These are phyloP conservation scores for Gaeumannomyces sp. DNA, from an alignment of 2,329 filamentous ascomycete species.

Conservation along the genomic window DNA sequence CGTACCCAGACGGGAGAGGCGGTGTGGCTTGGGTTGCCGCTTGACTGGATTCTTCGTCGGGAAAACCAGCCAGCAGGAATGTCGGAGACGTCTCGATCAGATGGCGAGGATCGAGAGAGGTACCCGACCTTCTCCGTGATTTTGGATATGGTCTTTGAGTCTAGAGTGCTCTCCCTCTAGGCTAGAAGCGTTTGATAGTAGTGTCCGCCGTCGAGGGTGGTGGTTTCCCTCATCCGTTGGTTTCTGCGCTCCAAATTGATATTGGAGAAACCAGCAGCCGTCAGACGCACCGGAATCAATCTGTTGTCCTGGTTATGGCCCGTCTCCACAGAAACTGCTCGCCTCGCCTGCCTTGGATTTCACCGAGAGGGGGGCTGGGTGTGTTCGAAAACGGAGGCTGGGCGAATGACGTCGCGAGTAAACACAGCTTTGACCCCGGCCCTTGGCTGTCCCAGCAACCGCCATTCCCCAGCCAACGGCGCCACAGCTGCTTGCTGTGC, in stretches of 20 bases:
- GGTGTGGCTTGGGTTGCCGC: not conserved
- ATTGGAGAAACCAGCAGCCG: not conserved
- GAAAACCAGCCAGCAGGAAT: slow-evolving; percentile 18
- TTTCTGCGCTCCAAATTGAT: not conserved
- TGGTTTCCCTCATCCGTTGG: not conserved
- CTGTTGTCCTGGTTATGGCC: not conserved
- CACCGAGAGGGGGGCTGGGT: not conserved
- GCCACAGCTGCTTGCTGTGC: not conserved
- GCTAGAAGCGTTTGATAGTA: not conserved
- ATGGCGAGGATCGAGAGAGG: not conserved
- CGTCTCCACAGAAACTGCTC: slow-evolving; percentile 8
- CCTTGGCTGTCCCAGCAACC: slow-evolving; percentile 3
- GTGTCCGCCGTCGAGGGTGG: no score
- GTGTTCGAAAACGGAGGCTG: not conserved
- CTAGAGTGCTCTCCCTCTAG: not conserved
- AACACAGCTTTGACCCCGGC: not conserved
- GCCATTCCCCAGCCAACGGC: slow-evolving; percentile 1
- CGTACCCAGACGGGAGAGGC: not conserved
- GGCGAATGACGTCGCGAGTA: slow-evolving; percentile 7
- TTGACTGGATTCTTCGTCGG: slow-evolving; percentile 19
- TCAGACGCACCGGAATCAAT: not conserved
- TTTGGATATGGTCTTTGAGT: not conserved
- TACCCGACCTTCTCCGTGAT: not conserved
- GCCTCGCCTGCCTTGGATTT: slow-evolving; percentile 2
- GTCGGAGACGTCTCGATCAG: not conserved